A percentile compares a stretch with the other conserved stretches of the same genome.
These are phyloP conservation scores for Talaromyces albobiverticillius DNA, from an alignment of 2,329 filamentous ascomycete species.

Conservation along the genomic window DNA sequence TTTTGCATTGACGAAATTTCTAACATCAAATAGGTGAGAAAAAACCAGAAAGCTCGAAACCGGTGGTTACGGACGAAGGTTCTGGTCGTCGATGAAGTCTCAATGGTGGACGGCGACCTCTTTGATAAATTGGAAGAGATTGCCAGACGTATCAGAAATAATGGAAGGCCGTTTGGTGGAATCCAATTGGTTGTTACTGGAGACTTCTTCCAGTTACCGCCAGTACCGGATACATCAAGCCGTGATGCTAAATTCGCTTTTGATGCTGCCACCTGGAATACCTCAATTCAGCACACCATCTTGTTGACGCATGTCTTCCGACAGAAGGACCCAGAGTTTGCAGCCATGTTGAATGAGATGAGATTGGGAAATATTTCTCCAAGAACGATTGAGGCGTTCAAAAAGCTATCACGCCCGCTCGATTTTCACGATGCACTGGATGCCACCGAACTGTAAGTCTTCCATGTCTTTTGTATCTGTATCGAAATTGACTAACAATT, in stretches of 20 bases:
- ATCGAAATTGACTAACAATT: slow-evolving; percentile 21
- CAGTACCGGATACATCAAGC: slow-evolving; percentile 72
- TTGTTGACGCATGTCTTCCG: slow-evolving; percentile 93
- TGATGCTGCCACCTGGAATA: slow-evolving; percentile 86
- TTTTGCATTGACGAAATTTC: neutral
- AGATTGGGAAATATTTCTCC: slow-evolving; percentile 76
- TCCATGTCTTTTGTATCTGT: neutral
- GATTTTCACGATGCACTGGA: slow-evolving; percentile 71
- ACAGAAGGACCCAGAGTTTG: slow-evolving; percentile 87
- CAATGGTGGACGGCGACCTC: slow-evolving; percentile 95
- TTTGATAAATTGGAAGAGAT: slow-evolving; percentile 95
- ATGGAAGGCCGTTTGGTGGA: slow-evolving; percentile 88
- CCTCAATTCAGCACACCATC: slow-evolving; percentile 92
- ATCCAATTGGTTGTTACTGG: slow-evolving; percentile 95
- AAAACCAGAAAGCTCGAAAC: slow-evolving; percentile 81
- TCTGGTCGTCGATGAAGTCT: slow-evolving; percentile 90
- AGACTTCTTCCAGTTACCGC: slow-evolving; percentile 96
- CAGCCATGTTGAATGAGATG: slow-evolving; percentile 97
- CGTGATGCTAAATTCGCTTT: slow-evolving; percentile 85
- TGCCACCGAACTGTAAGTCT: slow-evolving; percentile 73
- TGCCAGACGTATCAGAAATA: slow-evolving; percentile 80
- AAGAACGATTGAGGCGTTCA: slow-evolving; percentile 75
- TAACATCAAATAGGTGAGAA: slow-evolving; percentile 58
- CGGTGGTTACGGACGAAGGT: slow-evolving; percentile 87
- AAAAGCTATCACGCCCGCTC: slow-evolving; percentile 66